Evolutionary conservation across 78 protist species (phyloP), one percentile per base, ranked within the genome.

Genomic region (Mastigamoeba balamuthi): DNA sequence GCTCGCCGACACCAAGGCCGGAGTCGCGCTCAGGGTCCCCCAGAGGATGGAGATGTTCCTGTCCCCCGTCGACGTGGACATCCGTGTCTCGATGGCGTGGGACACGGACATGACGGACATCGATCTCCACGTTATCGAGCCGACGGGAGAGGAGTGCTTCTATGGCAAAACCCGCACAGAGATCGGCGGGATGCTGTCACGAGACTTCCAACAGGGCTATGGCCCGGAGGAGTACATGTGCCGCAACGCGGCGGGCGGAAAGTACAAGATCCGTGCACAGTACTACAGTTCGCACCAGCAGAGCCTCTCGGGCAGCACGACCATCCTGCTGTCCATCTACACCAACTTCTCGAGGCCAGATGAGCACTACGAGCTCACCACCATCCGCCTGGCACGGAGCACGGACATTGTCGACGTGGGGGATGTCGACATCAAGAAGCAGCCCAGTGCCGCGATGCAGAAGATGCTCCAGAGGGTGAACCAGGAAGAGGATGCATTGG

Each of bases 211-310:
- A 70, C 52, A 74, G 9, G 78, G 78, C n/a, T 75, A 75, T 75
- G 78, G 78, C 23, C 78, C 78, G 9, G 80, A 75, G 42, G 74
- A 73, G 78, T 75, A 75, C 52, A 69, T 75, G 75, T 35, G 9
- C 9, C 25, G 78, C 29, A 23, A 23, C 28, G 75, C 78, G 10
- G 30, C n/a, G 9, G 10, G 38, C n/a, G 78, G 78, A 74, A 17
- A 35, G 25, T 75, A 75, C 70, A 25, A 66, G 36, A 48, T 48
- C 17, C 17, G 17, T 48, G 58, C 58, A 48, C 17, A 48, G 58
- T 48, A 48, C 58, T 48, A 25, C 17, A 17, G 33, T 48, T 48
- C 58, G 58, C 58, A 48, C 17, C 58, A 17, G 58, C 58, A 48
- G 58, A 17, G 17, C 17, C 33, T 17, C 58, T 48, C 58, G 17